Evolutionary conservation across 805 yeast genomes (phyloP).

Genomic region (Barnettozyma vustinii): DNA sequence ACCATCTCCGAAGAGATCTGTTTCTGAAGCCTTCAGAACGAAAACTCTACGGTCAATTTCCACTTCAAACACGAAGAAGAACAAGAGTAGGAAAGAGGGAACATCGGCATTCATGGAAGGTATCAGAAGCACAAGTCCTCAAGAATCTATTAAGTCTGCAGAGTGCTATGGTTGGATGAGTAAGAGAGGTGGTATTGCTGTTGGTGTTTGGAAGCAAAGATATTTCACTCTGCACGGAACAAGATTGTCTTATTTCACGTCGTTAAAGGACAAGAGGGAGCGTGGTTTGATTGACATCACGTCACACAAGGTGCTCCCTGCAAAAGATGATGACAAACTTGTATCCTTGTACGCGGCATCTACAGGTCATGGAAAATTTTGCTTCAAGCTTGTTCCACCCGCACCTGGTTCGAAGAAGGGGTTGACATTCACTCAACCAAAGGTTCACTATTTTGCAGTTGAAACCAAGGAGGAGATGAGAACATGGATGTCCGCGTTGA

Average conservation of each 20-base stretch:
- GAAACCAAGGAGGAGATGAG: slow-evolving; percentile 90
- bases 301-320: slow-evolving; percentile 85
- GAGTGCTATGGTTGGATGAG: slow-evolving; percentile 93
- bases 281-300: slow-evolving; percentile 94
- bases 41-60: slow-evolving; percentile 51
- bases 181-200: slow-evolving; percentile 77
- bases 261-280: slow-evolving; percentile 74
- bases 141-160: slow-evolving; percentile 71
- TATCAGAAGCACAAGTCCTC: slow-evolving; percentile 67
- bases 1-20: slow-evolving; percentile 34
- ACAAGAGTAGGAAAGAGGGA: slow-evolving; percentile 45
- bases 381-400: slow-evolving; percentile 92
- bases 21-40: slow-evolving; percentile 44
- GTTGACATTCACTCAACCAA: slow-evolving; percentile 92
- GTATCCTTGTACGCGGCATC: slow-evolving; percentile 87
- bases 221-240: slow-evolving; percentile 87
- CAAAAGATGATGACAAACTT: slow-evolving; percentile 76
- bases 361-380: slow-evolving; percentile 88
- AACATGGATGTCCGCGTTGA: slow-evolving; percentile 89
- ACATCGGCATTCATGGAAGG: slow-evolving; percentile 89
- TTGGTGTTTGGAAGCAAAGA: slow-evolving; percentile 89
- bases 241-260: slow-evolving; percentile 79
- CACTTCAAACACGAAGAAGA: slow-evolving; percentile 37
- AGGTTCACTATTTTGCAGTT: slow-evolving; percentile 93
- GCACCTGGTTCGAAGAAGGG: slow-evolving; percentile 97